Base-by-base conservation (phyloP, 305 asterid species). In the Rubia balearica region DNA sequence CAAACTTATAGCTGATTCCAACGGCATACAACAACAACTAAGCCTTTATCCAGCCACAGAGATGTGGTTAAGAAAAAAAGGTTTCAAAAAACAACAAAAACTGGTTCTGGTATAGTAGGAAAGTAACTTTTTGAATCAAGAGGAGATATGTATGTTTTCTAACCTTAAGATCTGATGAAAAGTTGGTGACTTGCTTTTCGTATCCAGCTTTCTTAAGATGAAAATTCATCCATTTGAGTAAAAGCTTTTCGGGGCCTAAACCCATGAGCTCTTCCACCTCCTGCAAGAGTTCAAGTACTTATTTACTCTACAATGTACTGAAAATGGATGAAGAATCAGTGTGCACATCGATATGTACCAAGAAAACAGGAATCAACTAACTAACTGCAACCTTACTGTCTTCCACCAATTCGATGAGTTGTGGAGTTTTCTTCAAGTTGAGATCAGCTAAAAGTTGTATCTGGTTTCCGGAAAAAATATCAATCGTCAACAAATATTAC, bases 161-260 rank as follows among this genome's bases (percentile, higher is more conserved):
- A 80, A 92, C 98, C 98, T 92, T 92, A 36, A 92, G 84, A 83
- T 93, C 98, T 74, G 97, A 84, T 22, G 98, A 93, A 83, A 93
- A 93, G 83, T 90, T 92, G 68, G 97, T 79, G 67, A 92, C 91
- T 57, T 81, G 84, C 77, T 86, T 93, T 19, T 73, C 56, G 80
- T 89, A 89, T 66, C 94, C 97, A 62, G 88, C 84, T 83, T 90
- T 93, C 81, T 78, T 93, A 81, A 93, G 82, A 82, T 90, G 97
- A 80, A 92, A 92, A 81, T 90, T 90, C 98, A 92, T 90, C 98
- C 98, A 90, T 83, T 87, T 87, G 73, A 90, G 93, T 66, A 90
- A 84, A 73, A 93, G 81, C 82, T 89, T 93, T 70, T 93, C 97
- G 21, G 98, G 97, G 63, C 92, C 79, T 75, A 90, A 82, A 64